Percentiles rank a stretch among this genome's conserved stretches.
phyloP scores from a whole-genome alignment of 257 asterid genomes.

The Salvia splendens region DNA sequence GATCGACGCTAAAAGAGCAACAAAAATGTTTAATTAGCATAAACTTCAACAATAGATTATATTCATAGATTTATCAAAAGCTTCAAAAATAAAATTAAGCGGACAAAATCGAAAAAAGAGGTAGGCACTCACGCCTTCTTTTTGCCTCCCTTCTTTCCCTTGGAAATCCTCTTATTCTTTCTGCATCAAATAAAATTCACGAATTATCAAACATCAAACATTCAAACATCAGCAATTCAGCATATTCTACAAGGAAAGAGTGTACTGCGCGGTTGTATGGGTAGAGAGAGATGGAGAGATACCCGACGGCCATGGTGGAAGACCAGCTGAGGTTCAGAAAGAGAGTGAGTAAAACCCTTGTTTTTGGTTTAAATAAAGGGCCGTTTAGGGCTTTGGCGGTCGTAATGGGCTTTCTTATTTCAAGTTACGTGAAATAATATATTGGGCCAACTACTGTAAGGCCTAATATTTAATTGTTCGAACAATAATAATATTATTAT shows the following conservation, averaged over 20 bases:
- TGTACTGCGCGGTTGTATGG: background rate
- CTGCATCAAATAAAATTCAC: slow-evolving; percentile 30
- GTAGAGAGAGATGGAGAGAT: background rate
- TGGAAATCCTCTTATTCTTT: slow-evolving; percentile 69
- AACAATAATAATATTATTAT: no score
- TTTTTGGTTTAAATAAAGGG: no score
- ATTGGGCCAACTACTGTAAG: no score
- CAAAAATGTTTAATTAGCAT: background rate
- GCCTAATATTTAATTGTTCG: no score
- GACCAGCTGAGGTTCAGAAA: slow-evolving; percentile 20
- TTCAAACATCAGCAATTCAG: background rate
- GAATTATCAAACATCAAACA: slow-evolving; percentile 1
- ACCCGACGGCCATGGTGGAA: slow-evolving; percentile 55
- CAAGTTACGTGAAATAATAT: no score
- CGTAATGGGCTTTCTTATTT: no score
- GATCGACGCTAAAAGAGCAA: slow-evolving; percentile 42
- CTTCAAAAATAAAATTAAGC: background rate
- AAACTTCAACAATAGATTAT: background rate
- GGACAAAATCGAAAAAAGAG: background rate
- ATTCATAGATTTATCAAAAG: background rate
- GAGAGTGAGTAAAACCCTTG: slow-evolving; percentile 36
- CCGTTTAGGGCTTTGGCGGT: no score
- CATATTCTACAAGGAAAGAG: background rate
- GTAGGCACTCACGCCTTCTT: slow-evolving; percentile 52
- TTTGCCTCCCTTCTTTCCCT: slow-evolving; percentile 76